Evolutionary conservation across 2,329 filamentous ascomycete genomes (phyloP).

Genomic region (Calycina herbarum): DNA sequence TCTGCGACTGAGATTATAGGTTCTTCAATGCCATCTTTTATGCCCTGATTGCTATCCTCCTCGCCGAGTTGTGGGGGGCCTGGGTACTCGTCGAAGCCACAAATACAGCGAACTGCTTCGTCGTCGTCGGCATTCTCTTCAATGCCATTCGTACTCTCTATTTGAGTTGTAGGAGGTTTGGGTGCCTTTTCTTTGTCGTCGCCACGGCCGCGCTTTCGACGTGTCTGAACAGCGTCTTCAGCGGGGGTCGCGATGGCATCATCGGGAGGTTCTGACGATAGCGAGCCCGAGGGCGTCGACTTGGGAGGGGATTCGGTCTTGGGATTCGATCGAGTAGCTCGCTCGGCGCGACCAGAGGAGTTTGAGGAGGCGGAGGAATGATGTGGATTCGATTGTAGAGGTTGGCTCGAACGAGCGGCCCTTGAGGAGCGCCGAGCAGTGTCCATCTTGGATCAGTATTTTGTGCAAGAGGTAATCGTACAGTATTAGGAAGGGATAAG

Average conservation of each 20-base stretch:
- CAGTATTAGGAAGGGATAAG: constrained; percentile 3
- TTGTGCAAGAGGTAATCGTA: constrained; percentile 1
- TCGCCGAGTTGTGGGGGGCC: constrained; percentile 66
- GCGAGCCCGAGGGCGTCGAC: constrained; percentile 70
- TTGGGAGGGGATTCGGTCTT: constrained; percentile 74
- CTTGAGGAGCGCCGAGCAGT: constrained; percentile 82
- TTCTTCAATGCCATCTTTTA: constrained; percentile 60
- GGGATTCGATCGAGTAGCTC: constrained; percentile 68
- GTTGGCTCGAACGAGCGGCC: constrained; percentile 79
- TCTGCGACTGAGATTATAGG: constrained; percentile 55
- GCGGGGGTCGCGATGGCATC: constrained; percentile 52
- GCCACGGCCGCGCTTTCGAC: constrained; percentile 72
- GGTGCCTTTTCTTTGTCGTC: constrained; percentile 35
- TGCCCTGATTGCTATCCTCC: constrained; percentile 50
- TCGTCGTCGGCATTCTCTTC: constrained; percentile 78
- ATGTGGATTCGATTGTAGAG: constrained; percentile 65
- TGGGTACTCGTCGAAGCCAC: constrained; percentile 91
- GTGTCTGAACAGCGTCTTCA: constrained; percentile 69
- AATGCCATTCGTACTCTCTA: constrained; percentile 54
- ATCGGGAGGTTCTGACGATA: constrained; percentile 68
- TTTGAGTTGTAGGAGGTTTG: constrained; percentile 52
- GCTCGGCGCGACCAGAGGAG: constrained; percentile 73
- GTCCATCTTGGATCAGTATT: constrained; percentile 45
- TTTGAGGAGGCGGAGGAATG: constrained; percentile 78
- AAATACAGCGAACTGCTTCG: constrained; percentile 93